phyloP scores from a whole-genome alignment of 176 grass and related monocot genomes.

The Sorghum bicolor region DNA sequence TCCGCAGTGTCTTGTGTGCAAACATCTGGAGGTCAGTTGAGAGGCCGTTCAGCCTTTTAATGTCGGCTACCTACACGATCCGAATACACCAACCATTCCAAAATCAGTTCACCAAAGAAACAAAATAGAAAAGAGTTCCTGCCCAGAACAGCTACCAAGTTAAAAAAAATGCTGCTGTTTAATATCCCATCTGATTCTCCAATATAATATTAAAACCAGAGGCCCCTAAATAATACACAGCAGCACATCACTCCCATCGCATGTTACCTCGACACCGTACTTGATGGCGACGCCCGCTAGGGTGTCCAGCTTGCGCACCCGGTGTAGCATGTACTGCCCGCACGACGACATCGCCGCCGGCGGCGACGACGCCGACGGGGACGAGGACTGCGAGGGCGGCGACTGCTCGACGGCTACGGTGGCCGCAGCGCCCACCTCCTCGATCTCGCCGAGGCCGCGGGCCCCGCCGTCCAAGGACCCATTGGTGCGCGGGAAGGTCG shows the following conservation, averaged over 20 bases:
- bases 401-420: slow-evolving; percentile 32
- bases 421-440: slow-evolving; percentile 51
- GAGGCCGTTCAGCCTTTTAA: slow-evolving; percentile 85
- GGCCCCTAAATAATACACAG: background rate
- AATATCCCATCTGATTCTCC: slow-evolving; percentile 25
- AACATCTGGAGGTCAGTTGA: slow-evolving; percentile 95
- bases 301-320: slow-evolving; percentile 87
- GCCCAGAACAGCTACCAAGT: slow-evolving; percentile 15
- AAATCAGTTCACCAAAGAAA: slow-evolving; percentile 1
- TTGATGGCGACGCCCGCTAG: slow-evolving; percentile 95
- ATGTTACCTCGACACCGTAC: slow-evolving; percentile 92
- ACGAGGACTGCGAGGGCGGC: slow-evolving; percentile 18
- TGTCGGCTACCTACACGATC: slow-evolving; percentile 70
- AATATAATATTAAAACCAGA: slow-evolving; percentile 9
- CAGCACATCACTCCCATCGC: slow-evolving; percentile 24
- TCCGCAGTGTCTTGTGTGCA: slow-evolving; percentile 75
- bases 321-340: slow-evolving; percentile 76
- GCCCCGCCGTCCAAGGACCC: slow-evolving; percentile 46
- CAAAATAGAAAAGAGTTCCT: background rate
- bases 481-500: slow-evolving; percentile 38
- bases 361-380: slow-evolving; percentile 34
- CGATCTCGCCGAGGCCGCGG: slow-evolving; percentile 45
- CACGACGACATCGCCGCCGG: slow-evolving; percentile 48
- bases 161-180: slow-evolving; percentile 29
- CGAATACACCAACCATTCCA: background rate